Evolutionary conservation across 257 asterid genomes (phyloP).

Genomic region (Solanum verrucosum): DNA sequence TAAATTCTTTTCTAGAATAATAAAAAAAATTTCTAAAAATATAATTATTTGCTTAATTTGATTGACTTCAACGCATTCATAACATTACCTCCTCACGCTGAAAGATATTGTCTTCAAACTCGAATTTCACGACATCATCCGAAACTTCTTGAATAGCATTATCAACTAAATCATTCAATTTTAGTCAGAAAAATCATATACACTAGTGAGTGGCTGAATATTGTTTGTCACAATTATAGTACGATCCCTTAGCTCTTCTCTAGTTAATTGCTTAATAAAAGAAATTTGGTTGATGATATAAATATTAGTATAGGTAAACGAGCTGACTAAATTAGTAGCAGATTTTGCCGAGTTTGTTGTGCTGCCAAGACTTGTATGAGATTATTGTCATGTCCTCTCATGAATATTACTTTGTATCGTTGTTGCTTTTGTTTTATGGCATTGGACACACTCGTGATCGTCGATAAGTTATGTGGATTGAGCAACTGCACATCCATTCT

Average conservation of each 20-base stretch:
- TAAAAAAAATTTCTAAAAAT: neutral
- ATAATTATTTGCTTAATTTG: neutral
- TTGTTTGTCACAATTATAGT: neutral
- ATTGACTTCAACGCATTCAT: neutral
- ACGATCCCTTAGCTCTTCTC: neutral
- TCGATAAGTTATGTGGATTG: neutral
- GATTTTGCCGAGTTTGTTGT: neutral
- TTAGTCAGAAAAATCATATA: neutral
- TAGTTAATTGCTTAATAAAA: too few species aligned
- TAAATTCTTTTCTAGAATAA: neutral
- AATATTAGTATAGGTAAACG: neutral
- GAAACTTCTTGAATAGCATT: neutral
- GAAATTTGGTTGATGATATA: too few species aligned
- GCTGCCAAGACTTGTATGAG: neutral
- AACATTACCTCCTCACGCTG: neutral
- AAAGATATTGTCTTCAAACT: neutral
- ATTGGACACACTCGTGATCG: neutral
- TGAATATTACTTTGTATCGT: neutral
- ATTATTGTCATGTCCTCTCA: neutral
- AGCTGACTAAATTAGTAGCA: neutral
- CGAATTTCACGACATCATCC: neutral
- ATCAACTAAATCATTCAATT: neutral
- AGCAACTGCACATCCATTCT: neutral
- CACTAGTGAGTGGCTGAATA: neutral
- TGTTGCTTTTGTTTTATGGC: neutral